A percentile compares a stretch with the other conserved stretches of the same genome.
Conservation (phyloP, 1,284 basidiomycete genomes). For the Filobasidium uniguttulatum region DNA sequence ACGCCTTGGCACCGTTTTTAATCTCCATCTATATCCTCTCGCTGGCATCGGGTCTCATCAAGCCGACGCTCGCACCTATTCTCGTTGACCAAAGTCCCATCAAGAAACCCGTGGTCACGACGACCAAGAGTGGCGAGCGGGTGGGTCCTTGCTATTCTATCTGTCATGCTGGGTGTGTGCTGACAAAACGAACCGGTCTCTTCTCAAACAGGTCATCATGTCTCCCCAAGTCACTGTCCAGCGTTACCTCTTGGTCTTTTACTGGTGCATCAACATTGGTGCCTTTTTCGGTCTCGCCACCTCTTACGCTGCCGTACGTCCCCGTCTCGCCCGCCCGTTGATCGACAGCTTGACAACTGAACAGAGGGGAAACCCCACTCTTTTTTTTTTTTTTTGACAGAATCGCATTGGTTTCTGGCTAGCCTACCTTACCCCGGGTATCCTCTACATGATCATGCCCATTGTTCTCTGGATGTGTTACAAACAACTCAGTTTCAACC, state of each 20-base stretch:
- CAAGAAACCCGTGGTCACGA: conserved; percentile 23
- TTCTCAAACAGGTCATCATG: no score
- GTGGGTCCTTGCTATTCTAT: no score
- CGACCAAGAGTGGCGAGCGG: conserved; percentile 26
- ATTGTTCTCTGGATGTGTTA: conserved; percentile 35
- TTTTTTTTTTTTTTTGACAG: conserved; percentile 31
- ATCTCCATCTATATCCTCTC: conserved; percentile 34
- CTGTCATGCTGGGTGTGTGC: no score
- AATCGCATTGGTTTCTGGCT: conserved; percentile 35
- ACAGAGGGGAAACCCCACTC: no score
- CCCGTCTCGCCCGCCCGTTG: no score
- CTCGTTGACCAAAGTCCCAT: conserved; percentile 36
- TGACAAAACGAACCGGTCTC: no score
- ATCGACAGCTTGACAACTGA: no score
- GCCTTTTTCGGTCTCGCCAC: conserved; percentile 29
- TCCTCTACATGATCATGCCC: conserved; percentile 38
- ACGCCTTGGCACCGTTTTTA: conserved; percentile 27
- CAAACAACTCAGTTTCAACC: conserved; percentile 36
- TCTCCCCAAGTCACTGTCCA: not conserved
- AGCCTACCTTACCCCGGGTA: conserved; percentile 38
- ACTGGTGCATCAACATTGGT: conserved; percentile 34
- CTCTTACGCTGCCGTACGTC: conserved; percentile 2
- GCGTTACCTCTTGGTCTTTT: conserved; percentile 27
- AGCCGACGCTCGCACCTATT: conserved; percentile 32
- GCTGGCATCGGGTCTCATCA: conserved; percentile 35